A percentile compares a stretch with the other conserved stretches of the same genome.
Conservation (phyloP, 805 yeast species). For the Yarrowia sp. region DNA sequence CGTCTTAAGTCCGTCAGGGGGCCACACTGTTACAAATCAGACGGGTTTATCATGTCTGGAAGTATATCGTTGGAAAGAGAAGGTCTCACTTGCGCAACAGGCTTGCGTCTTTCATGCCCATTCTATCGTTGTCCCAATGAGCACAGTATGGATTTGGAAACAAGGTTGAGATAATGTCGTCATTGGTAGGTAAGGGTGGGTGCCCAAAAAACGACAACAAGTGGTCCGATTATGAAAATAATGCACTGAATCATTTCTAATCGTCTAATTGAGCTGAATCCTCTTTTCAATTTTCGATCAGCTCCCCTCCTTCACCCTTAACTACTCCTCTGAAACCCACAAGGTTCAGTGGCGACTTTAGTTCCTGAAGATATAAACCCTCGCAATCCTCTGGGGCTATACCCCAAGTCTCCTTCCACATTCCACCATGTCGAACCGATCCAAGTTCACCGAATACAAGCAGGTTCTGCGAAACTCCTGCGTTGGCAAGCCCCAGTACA, state of each 20-base stretch:
- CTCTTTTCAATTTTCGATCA: neutral
- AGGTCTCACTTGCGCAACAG: slow-evolving; percentile 3
- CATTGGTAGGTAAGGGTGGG: neutral
- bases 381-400: neutral
- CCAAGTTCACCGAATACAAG: slow-evolving; percentile 32
- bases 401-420: neutral
- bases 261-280: neutral
- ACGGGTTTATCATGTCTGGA: neutral
- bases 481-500: slow-evolving; percentile 43
- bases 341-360: slow-evolving; percentile 29
- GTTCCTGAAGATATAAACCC: slow-evolving; percentile 8
- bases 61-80: neutral
- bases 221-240: too few relatives aligned
- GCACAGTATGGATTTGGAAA: neutral
- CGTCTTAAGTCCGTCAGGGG: too few relatives aligned
- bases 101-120: neutral
- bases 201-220: neutral
- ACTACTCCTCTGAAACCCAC: neutral
- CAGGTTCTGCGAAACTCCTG: slow-evolving; percentile 17
- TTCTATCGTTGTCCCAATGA: slow-evolving; percentile 1
- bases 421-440: slow-evolving; percentile 8
- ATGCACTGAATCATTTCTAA: too few relatives aligned
- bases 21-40: too few relatives aligned
- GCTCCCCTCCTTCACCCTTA: neutral
- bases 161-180: slow-evolving; percentile 17